phyloP scores from a whole-genome alignment of 129 eudicot species.

The sunflower (Helianthus annuus) region DNA sequence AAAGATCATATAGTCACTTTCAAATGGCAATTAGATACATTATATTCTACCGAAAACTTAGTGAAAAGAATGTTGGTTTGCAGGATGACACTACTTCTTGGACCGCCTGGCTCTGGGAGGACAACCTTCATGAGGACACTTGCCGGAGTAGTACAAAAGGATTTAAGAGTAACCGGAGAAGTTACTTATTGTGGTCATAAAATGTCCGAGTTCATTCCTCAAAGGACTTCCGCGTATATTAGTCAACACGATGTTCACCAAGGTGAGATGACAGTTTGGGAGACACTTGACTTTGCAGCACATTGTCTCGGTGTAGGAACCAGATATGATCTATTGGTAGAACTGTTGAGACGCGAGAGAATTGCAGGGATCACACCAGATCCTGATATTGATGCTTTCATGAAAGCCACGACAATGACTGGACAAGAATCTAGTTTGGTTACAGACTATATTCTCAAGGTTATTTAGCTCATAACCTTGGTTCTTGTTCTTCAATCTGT shows the following conservation, averaged over 20 bases:
- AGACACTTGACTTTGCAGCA: slow-evolving; percentile 64
- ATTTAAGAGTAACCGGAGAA: slow-evolving; percentile 44
- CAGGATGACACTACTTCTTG: slow-evolving; percentile 83
- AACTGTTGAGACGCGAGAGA: slow-evolving; percentile 58
- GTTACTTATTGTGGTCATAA: slow-evolving; percentile 68
- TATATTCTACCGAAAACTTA: not conserved
- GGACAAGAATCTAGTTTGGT: slow-evolving; percentile 69
- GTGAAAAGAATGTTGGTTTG: slow-evolving; percentile 3
- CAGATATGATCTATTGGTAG: slow-evolving; percentile 57
- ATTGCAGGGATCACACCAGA: slow-evolving; percentile 68
- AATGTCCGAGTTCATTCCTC: slow-evolving; percentile 65
- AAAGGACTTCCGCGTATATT: slow-evolving; percentile 71
- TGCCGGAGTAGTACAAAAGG: slow-evolving; percentile 50
- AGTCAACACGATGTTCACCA: slow-evolving; percentile 77
- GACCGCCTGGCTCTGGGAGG: slow-evolving; percentile 74
- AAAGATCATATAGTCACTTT: not conserved
- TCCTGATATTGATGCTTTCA: slow-evolving; percentile 74
- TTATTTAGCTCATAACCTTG: slow-evolving; percentile 14
- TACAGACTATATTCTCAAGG: slow-evolving; percentile 76
- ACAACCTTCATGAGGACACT: slow-evolving; percentile 60
- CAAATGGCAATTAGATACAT: not conserved
- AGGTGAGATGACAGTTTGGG: slow-evolving; percentile 81
- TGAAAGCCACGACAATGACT: slow-evolving; percentile 62
- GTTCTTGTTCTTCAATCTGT: not conserved
- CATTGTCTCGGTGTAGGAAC: slow-evolving; percentile 78